A percentile compares a stretch with the other conserved stretches of the same genome.
phyloP scores from a whole-genome alignment of 2,329 filamentous ascomycete genomes.

The Nannizzia gypsea region DNA sequence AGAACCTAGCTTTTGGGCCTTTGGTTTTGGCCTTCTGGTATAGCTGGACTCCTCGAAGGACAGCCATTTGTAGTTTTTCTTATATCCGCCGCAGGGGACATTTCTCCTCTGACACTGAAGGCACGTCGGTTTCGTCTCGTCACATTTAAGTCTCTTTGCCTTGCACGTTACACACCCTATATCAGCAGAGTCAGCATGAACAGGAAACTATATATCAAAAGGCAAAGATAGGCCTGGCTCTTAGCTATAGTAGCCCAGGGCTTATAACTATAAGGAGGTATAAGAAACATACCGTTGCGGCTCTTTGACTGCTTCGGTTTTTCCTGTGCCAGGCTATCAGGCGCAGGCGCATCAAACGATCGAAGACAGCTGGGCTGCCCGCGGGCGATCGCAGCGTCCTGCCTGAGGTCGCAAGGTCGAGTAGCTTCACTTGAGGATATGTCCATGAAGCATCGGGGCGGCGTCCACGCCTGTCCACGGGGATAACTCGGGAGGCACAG shows the following conservation, averaged over 20 bases:
- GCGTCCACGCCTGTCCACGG: background rate
- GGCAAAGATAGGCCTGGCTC: conserved; percentile 8
- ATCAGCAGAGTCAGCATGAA: conserved; percentile 8
- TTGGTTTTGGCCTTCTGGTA: conserved; percentile 26
- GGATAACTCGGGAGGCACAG: too few relatives aligned
- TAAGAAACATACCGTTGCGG: conserved; percentile 57
- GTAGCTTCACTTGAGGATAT: background rate
- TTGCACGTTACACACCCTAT: conserved; percentile 63
- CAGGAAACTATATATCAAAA: background rate
- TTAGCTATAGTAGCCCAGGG: conserved; percentile 11
- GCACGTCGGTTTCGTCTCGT: conserved; percentile 58
- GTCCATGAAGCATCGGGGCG: background rate
- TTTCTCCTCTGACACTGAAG: conserved; percentile 54
- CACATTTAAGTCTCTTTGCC: conserved; percentile 60
- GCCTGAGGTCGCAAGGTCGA: background rate
- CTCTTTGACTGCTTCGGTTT: conserved; percentile 66
- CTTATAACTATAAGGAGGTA: background rate
- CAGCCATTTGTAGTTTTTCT: conserved; percentile 65
- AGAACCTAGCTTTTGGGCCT: conserved; percentile 36
- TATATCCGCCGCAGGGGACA: conserved; percentile 58
- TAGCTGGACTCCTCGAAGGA: conserved; percentile 55
- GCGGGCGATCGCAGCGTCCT: background rate
- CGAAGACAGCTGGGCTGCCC: background rate
- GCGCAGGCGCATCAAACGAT: background rate
- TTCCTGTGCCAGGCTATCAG: background rate